Evolutionary conservation across 306 rosid species (phyloP), one percentile per base, ranked within the genome.

Genomic region (Cicer chorassanicum): DNA sequence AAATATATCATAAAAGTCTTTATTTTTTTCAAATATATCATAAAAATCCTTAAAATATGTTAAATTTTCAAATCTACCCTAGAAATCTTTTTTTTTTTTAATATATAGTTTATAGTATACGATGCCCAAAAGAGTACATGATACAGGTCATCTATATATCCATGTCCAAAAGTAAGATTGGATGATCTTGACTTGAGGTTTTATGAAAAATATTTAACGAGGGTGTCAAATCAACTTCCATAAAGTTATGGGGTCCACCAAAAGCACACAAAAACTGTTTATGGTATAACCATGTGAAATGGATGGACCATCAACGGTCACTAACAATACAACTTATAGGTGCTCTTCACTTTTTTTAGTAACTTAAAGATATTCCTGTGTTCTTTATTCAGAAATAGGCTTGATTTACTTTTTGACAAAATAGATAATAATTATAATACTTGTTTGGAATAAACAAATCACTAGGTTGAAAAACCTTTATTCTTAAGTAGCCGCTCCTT

Each of bases 221-320:
- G 65, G 41, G 16, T 60, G 43, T 60, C 6, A 60, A 6, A 60
- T 34, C 43, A 60, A 6, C 10, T 59, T 59, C 42, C 10, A 60
- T 60, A 60, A 60, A 60, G 65, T 60, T 60, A 34, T 29, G 43
- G 65, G 65, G 65, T 60, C 65, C 42, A 59, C 19, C 16, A 59
- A 59, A 59, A 59, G 42, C 65, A 34, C 43, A 60, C 41, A 60
- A 60, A 56, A 13, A 60, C 43, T 12, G 65, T 60, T 60, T 34
- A 57, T 24, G 21, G 18, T 54, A 18, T 3, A 18, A 54, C 61
- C 36, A 54, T 54, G 36, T 54, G 61, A 54, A 54, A 19, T 54
- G 61, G 61, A 18, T 10, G 61, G 29, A 19, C 36, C 18, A 54
- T 54, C 64, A 24, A 57, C 41, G 9, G 15, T 12, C 64, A 57